Evolutionary conservation across 1,139 yeast genomes (phyloP), one percentile per base, ranked within the genome.

Genomic region (Magnusiomyces magnusii): DNA sequence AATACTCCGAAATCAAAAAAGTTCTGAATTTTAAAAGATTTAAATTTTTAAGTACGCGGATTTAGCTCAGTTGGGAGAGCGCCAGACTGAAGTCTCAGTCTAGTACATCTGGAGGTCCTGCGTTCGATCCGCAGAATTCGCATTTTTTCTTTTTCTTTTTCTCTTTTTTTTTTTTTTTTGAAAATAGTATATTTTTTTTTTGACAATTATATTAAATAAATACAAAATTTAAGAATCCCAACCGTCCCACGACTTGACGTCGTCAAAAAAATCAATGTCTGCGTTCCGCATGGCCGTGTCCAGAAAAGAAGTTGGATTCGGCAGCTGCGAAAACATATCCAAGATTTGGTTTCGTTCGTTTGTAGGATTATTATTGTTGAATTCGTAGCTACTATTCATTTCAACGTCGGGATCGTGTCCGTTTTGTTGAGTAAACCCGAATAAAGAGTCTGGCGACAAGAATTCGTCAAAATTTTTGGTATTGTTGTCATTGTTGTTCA

Each of bases 91-190:
- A 54, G 56, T 44, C 39, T 49, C 51, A 47, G 56, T 54, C 51
- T 47, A 3, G 36, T 7, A 31, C 13, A 50, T 50, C 53, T 85
- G 87, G 80, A 86, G 90, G 92, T 85, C 90, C 86, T 84, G 91
- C 84, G 92, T 86, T 86, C 92, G 87, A 86, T 85, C 91, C 92
- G 84, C 91, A 85, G 87, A 85, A 82, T 76, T 82, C 88, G 91
- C 92, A 85, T 70, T 25, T 49, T 2, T 15, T 49, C 25, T 49
- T 49, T 25, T 2, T 9, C 15, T 47, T 19, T 24, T 24, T 47
- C 19, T 19, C 7, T 31, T 31, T 7, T 31, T 31, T 9, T 31
- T 13, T 9, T 31, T 31, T 13, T 31, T 31, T 31, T 31, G 36
- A 7, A 10, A 17, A 9, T 39, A 10, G 17, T n/a, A 15, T 10